Evolutionary conservation across 352 stramenopile genomes (phyloP), one percentile per base, ranked within the genome.

Genomic region (Elongisporangium undulatum): DNA sequence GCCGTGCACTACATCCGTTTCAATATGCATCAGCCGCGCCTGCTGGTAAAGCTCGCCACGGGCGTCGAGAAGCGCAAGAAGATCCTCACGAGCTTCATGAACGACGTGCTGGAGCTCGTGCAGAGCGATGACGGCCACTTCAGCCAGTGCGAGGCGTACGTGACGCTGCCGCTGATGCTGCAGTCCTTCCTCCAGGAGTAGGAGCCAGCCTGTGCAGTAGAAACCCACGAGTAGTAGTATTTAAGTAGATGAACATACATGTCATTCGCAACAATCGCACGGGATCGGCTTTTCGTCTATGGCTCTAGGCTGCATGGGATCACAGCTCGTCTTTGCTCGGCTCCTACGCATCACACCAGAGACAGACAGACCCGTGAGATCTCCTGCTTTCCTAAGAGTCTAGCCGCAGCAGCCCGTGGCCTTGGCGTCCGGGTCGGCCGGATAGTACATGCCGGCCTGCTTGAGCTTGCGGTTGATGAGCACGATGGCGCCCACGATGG

Each of bases 381-480:
- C 53, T 29, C 16, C 15, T 8, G n/a, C n/a, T 1, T 38, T 21
- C 20, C 24, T 19, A 26, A 12, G 34, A 15, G 23, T 26, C 50
- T 75, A 80, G 54, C 74, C 64, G 64, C 84, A 87, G 73, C 85
- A 88, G 22, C 71, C 63, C 17, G 56, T 72, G 0, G 79, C 68
- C 63, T 84, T 85, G 34, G 62, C 79, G 6, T 75, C 63, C 9
- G 82, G 79, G 55, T 89, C 68, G 1, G 74, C 59, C 2, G 82
- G 73, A 58, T 85, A 89, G 77, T 92, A 92, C 71, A 92, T 87
- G 23, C 82, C 82, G 16, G 80, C 82, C 12, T 65, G 69, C 73
- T 92, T 92, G 56, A 92, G 81, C 73, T 94, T 94, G 67, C 85
- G 79, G 70, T 92, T 91, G 59, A 93, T 89, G 67, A 85, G 68